Base-by-base conservation (phyloP, 2,329 filamentous ascomycete species). In the Fusarium subtropicale region DNA sequence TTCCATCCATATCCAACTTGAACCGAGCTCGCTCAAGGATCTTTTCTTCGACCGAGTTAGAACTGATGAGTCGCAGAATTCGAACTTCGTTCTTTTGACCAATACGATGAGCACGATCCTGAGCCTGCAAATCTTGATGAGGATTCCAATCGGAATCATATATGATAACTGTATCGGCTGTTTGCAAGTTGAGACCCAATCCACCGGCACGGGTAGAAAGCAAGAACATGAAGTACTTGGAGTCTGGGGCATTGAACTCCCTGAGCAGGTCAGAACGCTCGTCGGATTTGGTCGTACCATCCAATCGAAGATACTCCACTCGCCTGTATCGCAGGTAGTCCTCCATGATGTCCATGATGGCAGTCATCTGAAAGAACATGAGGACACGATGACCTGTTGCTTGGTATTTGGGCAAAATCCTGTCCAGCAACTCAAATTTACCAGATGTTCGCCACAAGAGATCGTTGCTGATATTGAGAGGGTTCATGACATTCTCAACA, bases 361-460 rank as follows among this genome's bases (percentile, higher is more conserved):
- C 94, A 6, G 96, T 99, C 96, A 99, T 99, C 80, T 99, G 96
- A 86, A 99, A 99, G 87, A 99, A 99, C 92, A 99, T 98, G 79
- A 99, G 86, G 30, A 98, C 94, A 80, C 96, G 92, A 88, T 99
- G 96, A 18, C 93, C 93, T 2, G 93, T 94, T 5, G 87, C 90
- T 73, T 92, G 88, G 80, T 99, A 98, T 81, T 99, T 99, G 47
- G 96, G 96, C 68, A 99, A 80, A 66, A 99, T 86, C 53, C 96
- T 88, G 79, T 99, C 96, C 28, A 99, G 86, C 31, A 99, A 86
- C 82, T 99, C 96, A 75, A 99, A 99, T 81, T 99, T 99, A 77
- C 96, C 97, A 31, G 95, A 90, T 3, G 95, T 97, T 81, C 96
- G 90, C 96, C 96, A 99, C 34, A 99, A 84, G 30, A 97, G 82